A percentile compares a stretch with the other conserved stretches of the same genome.
These are phyloP conservation scores for Tritrichomonas foetus DNA, from an alignment of 208 protist species.

Conservation along the genomic window DNA sequence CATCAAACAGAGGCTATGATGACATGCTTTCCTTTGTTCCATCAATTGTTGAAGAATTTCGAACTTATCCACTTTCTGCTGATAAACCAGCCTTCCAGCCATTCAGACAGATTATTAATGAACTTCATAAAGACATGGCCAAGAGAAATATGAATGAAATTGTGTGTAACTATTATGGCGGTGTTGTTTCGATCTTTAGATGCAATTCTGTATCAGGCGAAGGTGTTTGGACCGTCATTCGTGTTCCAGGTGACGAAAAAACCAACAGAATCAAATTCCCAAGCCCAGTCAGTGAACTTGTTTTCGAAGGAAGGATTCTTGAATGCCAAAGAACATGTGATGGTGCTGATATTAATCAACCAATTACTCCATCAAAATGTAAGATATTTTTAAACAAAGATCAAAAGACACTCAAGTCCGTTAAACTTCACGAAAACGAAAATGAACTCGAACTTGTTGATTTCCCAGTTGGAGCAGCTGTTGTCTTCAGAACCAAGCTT, in stretches of 20 bases:
- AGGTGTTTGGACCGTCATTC: background rate
- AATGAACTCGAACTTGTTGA: background rate
- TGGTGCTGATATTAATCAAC: background rate
- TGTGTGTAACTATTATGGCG: background rate
- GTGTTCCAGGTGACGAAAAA: background rate
- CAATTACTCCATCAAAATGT: background rate
- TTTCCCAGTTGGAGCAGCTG: background rate
- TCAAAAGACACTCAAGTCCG: background rate
- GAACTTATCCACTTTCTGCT: background rate
- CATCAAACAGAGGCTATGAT: background rate
- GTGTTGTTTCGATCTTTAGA: background rate
- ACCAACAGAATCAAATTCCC: background rate
- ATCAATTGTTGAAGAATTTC: background rate
- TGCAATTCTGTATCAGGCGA: background rate
- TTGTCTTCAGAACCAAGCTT: background rate
- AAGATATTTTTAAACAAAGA: background rate
- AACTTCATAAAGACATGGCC: background rate
- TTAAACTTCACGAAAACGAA: too few species aligned
- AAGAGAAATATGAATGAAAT: background rate
- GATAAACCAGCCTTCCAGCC: background rate
- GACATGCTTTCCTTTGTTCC: background rate
- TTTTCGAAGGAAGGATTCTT: background rate
- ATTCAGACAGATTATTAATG: background rate
- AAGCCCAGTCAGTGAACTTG: background rate
- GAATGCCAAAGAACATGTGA: background rate